phyloP scores from a whole-genome alignment of 805 yeast species.

The Metschnikowia lochheadii region DNA sequence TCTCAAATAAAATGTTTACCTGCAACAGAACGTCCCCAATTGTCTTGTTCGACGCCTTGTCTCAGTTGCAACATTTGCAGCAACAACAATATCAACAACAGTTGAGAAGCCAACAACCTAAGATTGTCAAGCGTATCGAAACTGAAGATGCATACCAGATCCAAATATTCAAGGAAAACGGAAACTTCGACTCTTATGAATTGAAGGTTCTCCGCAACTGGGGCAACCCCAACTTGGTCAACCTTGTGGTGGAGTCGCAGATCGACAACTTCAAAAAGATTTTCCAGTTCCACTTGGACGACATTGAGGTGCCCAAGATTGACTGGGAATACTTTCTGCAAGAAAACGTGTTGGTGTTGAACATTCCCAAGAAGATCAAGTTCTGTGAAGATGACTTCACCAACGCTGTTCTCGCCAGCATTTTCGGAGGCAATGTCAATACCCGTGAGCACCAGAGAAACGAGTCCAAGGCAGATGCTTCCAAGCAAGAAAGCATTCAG shows the following conservation, averaged over 20 bases:
- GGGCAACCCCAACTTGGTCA: slow-evolving; percentile 11
- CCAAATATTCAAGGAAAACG: slow-evolving; percentile 32
- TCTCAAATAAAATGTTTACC: slow-evolving; percentile 10
- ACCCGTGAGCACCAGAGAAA: background rate
- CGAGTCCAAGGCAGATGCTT: background rate
- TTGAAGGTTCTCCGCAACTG: slow-evolving; percentile 18
- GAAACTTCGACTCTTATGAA: slow-evolving; percentile 33
- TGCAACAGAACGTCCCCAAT: slow-evolving; percentile 14
- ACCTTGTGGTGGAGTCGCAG: slow-evolving; percentile 18
- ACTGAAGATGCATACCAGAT: slow-evolving; percentile 32
- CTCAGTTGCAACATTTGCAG: slow-evolving; percentile 14
- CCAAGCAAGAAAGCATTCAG: background rate
- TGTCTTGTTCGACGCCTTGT: slow-evolving; percentile 12
- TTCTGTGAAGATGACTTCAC: slow-evolving; percentile 17
- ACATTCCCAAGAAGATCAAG: slow-evolving; percentile 29
- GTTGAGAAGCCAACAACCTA: slow-evolving; percentile 17
- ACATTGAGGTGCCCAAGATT: slow-evolving; percentile 29
- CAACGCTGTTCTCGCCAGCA: slow-evolving; percentile 12
- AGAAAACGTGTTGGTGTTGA: slow-evolving; percentile 33
- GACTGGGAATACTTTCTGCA: slow-evolving; percentile 31
- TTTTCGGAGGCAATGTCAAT: slow-evolving; percentile 7
- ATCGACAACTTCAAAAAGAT: slow-evolving; percentile 30
- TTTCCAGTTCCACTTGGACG: slow-evolving; percentile 28
- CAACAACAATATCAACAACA: slow-evolving; percentile 11
- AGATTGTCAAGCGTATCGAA: slow-evolving; percentile 34